phyloP scores from a whole-genome alignment of 2,329 filamentous ascomycete genomes.

The Cadophora sp. region DNA sequence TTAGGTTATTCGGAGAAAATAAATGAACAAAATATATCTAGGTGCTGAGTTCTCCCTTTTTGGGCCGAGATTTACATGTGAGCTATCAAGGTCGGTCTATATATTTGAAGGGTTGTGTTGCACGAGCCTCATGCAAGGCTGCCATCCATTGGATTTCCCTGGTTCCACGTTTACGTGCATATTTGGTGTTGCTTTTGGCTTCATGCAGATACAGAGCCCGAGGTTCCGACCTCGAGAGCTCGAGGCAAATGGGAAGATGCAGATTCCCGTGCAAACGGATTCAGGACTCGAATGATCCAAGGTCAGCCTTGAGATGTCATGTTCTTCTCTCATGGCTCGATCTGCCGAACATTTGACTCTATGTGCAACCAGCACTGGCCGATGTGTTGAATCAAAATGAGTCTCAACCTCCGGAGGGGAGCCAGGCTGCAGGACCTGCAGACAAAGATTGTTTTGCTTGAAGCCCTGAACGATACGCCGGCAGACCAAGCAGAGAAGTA shows the following conservation, averaged over 20 bases:
- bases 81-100: not conserved
- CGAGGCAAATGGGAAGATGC: not conserved
- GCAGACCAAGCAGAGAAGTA: not conserved
- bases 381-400: not conserved
- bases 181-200: not conserved
- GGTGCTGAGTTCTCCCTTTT: not conserved
- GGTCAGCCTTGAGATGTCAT: no score
- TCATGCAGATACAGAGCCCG: conserved; percentile 4
- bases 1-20: not conserved
- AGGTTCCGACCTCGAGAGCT: not conserved
- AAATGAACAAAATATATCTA: not conserved
- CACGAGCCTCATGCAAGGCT: not conserved
- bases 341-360: no score
- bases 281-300: not conserved
- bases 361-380: no score
- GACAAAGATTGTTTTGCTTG: not conserved
- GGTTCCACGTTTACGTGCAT: conserved; percentile 9
- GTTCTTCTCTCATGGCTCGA: no score
- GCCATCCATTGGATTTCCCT: not conserved
- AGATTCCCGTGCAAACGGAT: not conserved
- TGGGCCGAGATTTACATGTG: not conserved
- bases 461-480: not conserved
- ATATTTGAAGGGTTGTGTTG: not conserved
- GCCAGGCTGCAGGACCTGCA: not conserved
- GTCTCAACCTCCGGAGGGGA: not conserved